Base-by-base conservation (phyloP, 192 early-diverging fungal genomes). In the Gamsiella multidivaricata region DNA sequence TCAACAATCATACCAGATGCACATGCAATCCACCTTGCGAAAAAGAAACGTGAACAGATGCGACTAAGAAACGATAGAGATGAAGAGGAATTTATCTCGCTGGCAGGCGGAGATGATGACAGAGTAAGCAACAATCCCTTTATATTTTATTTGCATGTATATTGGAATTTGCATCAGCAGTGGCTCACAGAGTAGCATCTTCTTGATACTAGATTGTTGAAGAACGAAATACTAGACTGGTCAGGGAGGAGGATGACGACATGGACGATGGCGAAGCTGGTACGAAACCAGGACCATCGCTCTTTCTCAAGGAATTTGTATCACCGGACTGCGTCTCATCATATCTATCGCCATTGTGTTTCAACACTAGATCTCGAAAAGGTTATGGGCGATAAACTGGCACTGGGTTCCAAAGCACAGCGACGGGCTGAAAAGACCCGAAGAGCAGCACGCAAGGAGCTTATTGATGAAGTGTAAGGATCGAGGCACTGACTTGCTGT, bases 171-270 rank as follows among this genome's bases (percentile, higher is more conserved):
- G n/a, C n/a, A n/a, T n/a, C n/a, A n/a, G n/a, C n/a, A n/a, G n/a
- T n/a, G n/a, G n/a, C n/a, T n/a, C n/a, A n/a, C n/a, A n/a, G n/a
- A n/a, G n/a, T n/a, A n/a, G n/a, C 22, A 12, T 49, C 29, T 34
- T 29, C n/a, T 20, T 25, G 9, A 31, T 53, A 55, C 37, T 59
- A 78, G 74, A 43, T 69, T 31, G 28, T 57, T 15, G 74, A 78
- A 11, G 56, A 69, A 54, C 54, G 36, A 23, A 61, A 78, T 43
- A 69, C 83, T 8, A 76, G 87, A 23, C 54, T 89, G 18, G 72
- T 87, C 5, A 76, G 87, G 12, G 87, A 89, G 63, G 87, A 89
- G 46, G 87, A 89, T 50, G 87, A 89, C 28, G 71, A 83, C 10
- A 63, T 78, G 74, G 87, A 70, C 29, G 87, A 89, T 66, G 86